These are phyloP conservation scores for Eucalyptus fibrosa DNA, from an alignment of 345 rosid genomes.

Conservation along the genomic window DNA sequence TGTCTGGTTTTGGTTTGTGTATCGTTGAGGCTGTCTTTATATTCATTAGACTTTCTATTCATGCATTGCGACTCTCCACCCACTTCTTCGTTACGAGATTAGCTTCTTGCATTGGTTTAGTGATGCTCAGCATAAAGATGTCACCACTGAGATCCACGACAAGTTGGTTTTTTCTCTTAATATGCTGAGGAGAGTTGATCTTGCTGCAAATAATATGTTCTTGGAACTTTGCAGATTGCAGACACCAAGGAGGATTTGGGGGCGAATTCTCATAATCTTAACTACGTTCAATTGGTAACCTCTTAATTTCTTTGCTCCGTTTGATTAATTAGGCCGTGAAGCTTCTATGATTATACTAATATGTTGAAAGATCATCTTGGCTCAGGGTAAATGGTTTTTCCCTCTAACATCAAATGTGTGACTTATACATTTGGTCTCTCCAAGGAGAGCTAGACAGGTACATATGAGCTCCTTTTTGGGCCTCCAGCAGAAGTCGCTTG, in stretches of 20 bases:
- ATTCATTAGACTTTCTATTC: background rate
- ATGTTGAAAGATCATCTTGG: background rate
- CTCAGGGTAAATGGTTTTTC: too few relatives aligned
- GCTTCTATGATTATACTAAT: background rate
- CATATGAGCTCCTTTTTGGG: too few relatives aligned
- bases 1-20: too few relatives aligned
- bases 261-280: too few relatives aligned
- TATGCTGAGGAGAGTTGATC: background rate
- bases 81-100: background rate
- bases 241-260: conserved; percentile 56
- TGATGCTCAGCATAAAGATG: conserved; percentile 40
- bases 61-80: background rate
- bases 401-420: too few relatives aligned
- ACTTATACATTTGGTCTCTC: too few relatives aligned
- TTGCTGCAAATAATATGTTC: background rate
- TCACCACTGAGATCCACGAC: conserved; percentile 31
- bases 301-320: background rate
- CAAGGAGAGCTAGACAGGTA: too few relatives aligned
- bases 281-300: too few relatives aligned
- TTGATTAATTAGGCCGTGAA: background rate
- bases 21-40: background rate
- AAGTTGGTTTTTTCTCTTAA: background rate
- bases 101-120: conserved; percentile 52
- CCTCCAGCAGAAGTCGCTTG: too few relatives aligned
- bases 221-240: conserved; percentile 21